Conservation (phyloP, 2,329 filamentous ascomycete genomes). For the Xylaria sp. region DNA sequence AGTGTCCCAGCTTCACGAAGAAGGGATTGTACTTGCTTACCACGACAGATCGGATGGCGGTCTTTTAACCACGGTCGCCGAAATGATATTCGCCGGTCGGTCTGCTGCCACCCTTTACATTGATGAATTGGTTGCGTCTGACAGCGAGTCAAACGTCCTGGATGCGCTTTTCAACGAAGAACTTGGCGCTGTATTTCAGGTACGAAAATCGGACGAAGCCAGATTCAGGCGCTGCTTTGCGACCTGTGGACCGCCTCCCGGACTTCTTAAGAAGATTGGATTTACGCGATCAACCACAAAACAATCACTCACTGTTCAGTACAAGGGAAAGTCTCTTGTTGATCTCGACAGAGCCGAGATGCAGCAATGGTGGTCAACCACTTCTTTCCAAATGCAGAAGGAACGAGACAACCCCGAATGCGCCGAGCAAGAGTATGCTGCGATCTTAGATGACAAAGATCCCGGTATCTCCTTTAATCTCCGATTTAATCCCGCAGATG, state of each 20-base stretch:
- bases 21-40: constrained; percentile 48
- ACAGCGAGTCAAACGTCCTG: constrained; percentile 72
- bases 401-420: constrained; percentile 88
- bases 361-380: constrained; percentile 89
- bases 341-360: constrained; percentile 76
- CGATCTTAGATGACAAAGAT: constrained; percentile 78
- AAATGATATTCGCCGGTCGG: constrained; percentile 98
- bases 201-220: constrained; percentile 84
- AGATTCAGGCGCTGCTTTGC: constrained; percentile 92
- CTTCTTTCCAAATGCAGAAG: constrained; percentile 91
- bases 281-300: constrained; percentile 75
- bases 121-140: constrained; percentile 74
- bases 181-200: constrained; percentile 94
- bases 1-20: constrained; percentile 71
- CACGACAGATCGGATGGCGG: constrained; percentile 40
- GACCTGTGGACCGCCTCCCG: constrained; percentile 84
- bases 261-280: constrained; percentile 86
- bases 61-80: constrained; percentile 74
- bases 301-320: constrained; percentile 81
- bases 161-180: constrained; percentile 95
- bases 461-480: constrained; percentile 88
- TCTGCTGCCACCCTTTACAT: constrained; percentile 88
- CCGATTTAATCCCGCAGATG: constrained; percentile 82
- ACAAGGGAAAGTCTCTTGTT: constrained; percentile 75
- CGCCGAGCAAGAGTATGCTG: constrained; percentile 83